Evolutionary conservation across 495 filamentous ascomycete species (phyloP).

Genomic region (Penicillium canescens): DNA sequence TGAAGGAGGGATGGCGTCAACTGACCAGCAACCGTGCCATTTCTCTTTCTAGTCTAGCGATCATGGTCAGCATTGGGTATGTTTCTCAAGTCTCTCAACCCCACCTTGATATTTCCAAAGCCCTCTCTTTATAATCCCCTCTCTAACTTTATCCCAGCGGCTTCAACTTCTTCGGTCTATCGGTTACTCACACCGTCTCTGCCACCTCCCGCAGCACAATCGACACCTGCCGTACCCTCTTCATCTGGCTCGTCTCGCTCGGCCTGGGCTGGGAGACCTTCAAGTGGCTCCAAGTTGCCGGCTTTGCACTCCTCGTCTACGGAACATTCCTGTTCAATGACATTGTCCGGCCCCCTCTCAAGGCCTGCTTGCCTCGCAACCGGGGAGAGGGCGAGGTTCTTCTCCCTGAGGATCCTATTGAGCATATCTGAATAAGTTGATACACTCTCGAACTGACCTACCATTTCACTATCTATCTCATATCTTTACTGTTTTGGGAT

Average conservation of each 20-base stretch:
- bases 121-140: neutral
- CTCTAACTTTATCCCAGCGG: conserved; percentile 53
- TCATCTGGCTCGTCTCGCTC: conserved; percentile 96
- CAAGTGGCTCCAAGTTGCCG: conserved; percentile 93
- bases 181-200: conserved; percentile 82
- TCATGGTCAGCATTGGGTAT: conserved; percentile 97
- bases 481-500: neutral
- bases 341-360: conserved; percentile 76
- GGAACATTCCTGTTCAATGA: conserved; percentile 98
- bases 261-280: conserved; percentile 95
- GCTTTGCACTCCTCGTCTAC: conserved; percentile 88
- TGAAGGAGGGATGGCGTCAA: conserved; percentile 78
- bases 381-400: conserved; percentile 54
- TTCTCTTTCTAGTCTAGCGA: conserved; percentile 72
- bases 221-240: conserved; percentile 94
- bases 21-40: conserved; percentile 69
- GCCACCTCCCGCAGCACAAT: conserved; percentile 94
- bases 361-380: conserved; percentile 50
- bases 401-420: conserved; percentile 83
- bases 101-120: neutral
- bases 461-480: neutral
- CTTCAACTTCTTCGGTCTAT: conserved; percentile 98
- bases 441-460: neutral
- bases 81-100: conserved; percentile 24
- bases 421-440: conserved; percentile 55